phyloP scores from a whole-genome alignment of 116 monocot genomes.

The Trichopus zeylanicus region DNA sequence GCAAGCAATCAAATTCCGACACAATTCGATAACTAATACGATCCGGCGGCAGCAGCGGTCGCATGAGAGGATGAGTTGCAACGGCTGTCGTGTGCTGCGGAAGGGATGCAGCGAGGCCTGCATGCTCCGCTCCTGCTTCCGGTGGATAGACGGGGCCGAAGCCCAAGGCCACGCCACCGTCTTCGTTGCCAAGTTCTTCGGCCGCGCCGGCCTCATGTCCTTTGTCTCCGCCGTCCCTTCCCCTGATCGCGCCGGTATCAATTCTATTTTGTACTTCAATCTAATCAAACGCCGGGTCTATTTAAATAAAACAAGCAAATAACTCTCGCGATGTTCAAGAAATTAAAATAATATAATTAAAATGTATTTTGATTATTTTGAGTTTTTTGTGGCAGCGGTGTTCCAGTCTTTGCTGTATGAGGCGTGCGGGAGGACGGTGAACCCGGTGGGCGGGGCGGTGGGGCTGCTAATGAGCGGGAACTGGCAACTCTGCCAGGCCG shows the following conservation, averaged over 20 bases:
- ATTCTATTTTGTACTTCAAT: too few species aligned
- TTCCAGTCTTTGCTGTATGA: slow-evolving; percentile 4
- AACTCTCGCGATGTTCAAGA: too few species aligned
- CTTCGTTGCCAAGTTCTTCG: slow-evolving; percentile 15
- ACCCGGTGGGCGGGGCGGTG: slow-evolving; percentile 4
- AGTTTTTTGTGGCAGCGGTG: neutral
- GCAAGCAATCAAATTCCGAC: neutral
- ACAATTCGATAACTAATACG: neutral
- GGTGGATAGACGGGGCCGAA: slow-evolving; percentile 4
- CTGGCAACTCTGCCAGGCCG: slow-evolving; percentile 11
- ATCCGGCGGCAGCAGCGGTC: neutral
- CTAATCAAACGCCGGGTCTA: too few species aligned
- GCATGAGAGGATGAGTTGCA: slow-evolving; percentile 8
- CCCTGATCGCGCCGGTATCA: neutral
- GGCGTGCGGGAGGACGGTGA: slow-evolving; percentile 8
- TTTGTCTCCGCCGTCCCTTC: slow-evolving; percentile 1
- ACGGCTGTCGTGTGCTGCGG: slow-evolving; percentile 8
- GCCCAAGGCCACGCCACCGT: slow-evolving; percentile 8
- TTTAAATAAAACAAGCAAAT: too few species aligned
- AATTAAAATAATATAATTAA: too few species aligned
- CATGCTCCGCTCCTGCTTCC: neutral
- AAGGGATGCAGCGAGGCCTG: slow-evolving; percentile 5
- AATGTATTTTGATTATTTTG: too few species aligned
- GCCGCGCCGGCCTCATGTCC: slow-evolving; percentile 10
- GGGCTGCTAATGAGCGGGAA: slow-evolving; percentile 3